phyloP scores from a whole-genome alignment of 208 protist genomes.

The Zelonia costaricensis region DNA sequence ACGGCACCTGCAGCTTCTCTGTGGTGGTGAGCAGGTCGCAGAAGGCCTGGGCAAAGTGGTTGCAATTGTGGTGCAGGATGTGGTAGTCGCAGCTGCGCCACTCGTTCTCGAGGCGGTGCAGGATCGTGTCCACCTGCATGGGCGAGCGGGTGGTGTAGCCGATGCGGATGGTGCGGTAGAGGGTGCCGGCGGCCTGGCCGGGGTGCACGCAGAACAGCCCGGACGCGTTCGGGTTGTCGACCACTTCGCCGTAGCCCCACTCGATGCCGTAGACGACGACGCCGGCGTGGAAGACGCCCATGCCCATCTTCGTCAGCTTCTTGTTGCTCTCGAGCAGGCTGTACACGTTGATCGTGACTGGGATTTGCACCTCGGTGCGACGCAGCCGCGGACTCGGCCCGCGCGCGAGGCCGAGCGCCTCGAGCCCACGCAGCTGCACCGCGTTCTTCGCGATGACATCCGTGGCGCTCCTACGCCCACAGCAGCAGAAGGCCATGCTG shows the following conservation, averaged over 20 bases:
- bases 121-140: conserved; percentile 85
- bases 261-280: conserved; percentile 91
- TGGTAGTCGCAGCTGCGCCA: conserved; percentile 88
- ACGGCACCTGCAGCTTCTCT: conserved; percentile 69
- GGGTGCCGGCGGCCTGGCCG: conserved; percentile 58
- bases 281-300: conserved; percentile 90
- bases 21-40: conserved; percentile 78
- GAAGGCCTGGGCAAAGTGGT: conserved; percentile 87
- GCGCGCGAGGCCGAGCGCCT: conserved; percentile 35
- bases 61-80: conserved; percentile 92
- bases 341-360: conserved; percentile 87
- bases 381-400: conserved; percentile 42
- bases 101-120: conserved; percentile 86
- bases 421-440: conserved; percentile 19
- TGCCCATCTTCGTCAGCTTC: conserved; percentile 64
- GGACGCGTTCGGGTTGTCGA: conserved; percentile 58
- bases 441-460: conserved; percentile 29
- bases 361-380: conserved; percentile 32
- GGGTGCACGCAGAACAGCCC: conserved; percentile 85
- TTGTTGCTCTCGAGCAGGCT: conserved; percentile 72
- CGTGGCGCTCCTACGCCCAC: conserved; percentile 23
- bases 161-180: conserved; percentile 69
- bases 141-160: conserved; percentile 78
- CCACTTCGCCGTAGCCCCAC: conserved; percentile 87
- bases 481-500: conserved; percentile 60